Evolutionary conservation across 2,329 filamentous ascomycete genomes (phyloP).

Genomic region (Aspergillus transmontanensis): DNA sequence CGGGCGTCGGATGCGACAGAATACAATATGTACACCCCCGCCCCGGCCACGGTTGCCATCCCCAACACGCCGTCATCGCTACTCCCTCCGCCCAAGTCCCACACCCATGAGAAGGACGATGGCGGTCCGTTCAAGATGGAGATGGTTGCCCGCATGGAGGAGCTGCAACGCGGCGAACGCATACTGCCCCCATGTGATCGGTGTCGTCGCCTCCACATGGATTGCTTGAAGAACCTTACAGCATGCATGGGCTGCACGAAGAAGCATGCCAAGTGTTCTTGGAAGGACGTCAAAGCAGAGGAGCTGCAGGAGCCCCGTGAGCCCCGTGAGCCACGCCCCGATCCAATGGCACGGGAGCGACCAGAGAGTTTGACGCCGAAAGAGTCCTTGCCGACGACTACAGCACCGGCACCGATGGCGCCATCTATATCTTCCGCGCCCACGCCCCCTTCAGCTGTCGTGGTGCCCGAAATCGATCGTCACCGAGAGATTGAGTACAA

Average conservation of each 20-base stretch:
- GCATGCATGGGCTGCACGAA: slow-evolving; percentile 86
- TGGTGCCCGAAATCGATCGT: neutral
- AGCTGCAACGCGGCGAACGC: slow-evolving; percentile 69
- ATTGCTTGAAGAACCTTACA: slow-evolving; percentile 82
- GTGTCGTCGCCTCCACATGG: slow-evolving; percentile 76
- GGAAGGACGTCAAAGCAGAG: slow-evolving; percentile 77
- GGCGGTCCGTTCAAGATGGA: slow-evolving; percentile 63
- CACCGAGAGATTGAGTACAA: slow-evolving; percentile 13
- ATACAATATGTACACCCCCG: slow-evolving; percentile 42
- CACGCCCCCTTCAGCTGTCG: neutral
- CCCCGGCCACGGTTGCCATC: slow-evolving; percentile 54
- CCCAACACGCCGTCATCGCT: slow-evolving; percentile 57
- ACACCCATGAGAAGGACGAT: slow-evolving; percentile 55
- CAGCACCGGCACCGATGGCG: slow-evolving; percentile 8
- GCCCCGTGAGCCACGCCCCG: slow-evolving; percentile 37
- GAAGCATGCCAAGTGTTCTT: slow-evolving; percentile 86
- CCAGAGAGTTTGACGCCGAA: slow-evolving; percentile 17
- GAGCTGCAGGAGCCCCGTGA: slow-evolving; percentile 62
- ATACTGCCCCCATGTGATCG: slow-evolving; percentile 84
- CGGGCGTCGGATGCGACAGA: slow-evolving; percentile 40
- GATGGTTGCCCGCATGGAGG: slow-evolving; percentile 76
- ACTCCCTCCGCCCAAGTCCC: slow-evolving; percentile 51
- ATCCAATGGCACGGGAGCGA: slow-evolving; percentile 17
- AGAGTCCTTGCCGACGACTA: slow-evolving; percentile 13
- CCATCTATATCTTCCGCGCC: neutral